A percentile compares a stretch with the other conserved stretches of the same genome.
Conservation (phyloP, 176 grass and related monocot genomes). For the Luzula sylvatica region DNA sequence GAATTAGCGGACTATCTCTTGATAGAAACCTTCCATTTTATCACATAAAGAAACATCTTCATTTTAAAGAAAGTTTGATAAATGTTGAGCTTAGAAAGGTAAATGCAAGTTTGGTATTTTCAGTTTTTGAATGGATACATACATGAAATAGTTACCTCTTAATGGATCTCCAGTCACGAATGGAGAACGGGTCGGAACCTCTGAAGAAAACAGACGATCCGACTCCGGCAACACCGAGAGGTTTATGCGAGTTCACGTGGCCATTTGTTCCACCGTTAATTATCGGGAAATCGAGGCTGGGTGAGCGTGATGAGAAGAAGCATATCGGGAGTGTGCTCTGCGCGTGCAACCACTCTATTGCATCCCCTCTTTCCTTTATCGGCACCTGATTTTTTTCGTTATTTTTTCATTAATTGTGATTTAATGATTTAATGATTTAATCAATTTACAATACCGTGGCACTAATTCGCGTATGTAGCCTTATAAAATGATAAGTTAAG, state of each 20-base stretch:
- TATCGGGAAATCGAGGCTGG: constrained; percentile 1
- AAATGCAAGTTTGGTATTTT: background rate
- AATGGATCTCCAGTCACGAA: constrained; percentile 63
- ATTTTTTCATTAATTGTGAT: too few species aligned
- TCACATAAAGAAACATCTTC: background rate
- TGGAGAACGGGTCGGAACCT: constrained; percentile 43
- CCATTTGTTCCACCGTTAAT: constrained; percentile 13
- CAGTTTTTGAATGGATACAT: background rate
- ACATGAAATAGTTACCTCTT: constrained; percentile 34
- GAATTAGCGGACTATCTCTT: constrained; percentile 59
- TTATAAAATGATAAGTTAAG: too few species aligned
- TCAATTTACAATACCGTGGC: too few species aligned
- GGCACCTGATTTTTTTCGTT: constrained; percentile 42
- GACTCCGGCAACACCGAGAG: constrained; percentile 63
- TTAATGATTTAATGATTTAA: too few species aligned
- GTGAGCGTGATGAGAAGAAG: constrained; percentile 63
- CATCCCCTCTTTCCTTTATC: constrained; percentile 56
- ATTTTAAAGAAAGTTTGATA: background rate
- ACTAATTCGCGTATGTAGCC: too few species aligned
- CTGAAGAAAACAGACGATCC: constrained; percentile 75
- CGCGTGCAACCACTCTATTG: constrained; percentile 75
- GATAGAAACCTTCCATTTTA: constrained; percentile 55
- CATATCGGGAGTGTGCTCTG: constrained; percentile 47
- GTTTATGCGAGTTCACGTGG: constrained; percentile 13
- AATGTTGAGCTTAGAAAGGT: background rate